Percentiles rank a stretch among this genome's conserved stretches.
phyloP scores from a whole-genome alignment of 2,329 filamentous ascomycete genomes.

The Fusarium sp. region DNA sequence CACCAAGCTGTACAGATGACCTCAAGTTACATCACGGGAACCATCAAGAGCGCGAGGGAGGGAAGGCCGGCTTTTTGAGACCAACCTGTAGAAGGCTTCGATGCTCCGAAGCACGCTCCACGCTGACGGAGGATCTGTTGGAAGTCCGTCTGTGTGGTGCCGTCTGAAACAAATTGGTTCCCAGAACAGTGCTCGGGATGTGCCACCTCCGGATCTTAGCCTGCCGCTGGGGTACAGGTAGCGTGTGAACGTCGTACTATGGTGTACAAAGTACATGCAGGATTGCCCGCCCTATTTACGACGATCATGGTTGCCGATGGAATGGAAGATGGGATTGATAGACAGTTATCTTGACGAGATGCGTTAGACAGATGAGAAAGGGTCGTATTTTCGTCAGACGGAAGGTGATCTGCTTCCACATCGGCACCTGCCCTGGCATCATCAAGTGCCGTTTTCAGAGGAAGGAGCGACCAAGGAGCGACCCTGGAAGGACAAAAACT shows the following conservation, averaged over 20 bases:
- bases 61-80: slow-evolving; percentile 28
- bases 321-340: not conserved
- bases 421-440: not conserved
- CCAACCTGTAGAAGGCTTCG: not conserved
- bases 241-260: slow-evolving; percentile 12
- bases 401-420: slow-evolving; percentile 1
- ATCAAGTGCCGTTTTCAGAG: not conserved
- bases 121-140: slow-evolving; percentile 19
- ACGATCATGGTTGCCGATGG: slow-evolving; percentile 11
- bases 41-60: slow-evolving; percentile 15
- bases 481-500: not conserved
- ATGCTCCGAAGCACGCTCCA: slow-evolving; percentile 4
- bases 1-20: not conserved
- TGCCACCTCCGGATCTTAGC: slow-evolving; percentile 46
- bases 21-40: not conserved
- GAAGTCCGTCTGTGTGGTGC: slow-evolving; percentile 26
- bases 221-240: slow-evolving; percentile 24
- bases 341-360: not conserved
- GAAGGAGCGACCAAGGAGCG: not conserved
- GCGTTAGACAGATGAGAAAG: not conserved
- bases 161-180: slow-evolving; percentile 43
- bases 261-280: not conserved
- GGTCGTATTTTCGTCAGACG: not conserved
- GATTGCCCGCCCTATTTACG: slow-evolving; percentile 1
- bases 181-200: slow-evolving; percentile 43